A percentile compares a stretch with the other conserved stretches of the same genome.
These are phyloP conservation scores for Cicer arietinum DNA, from an alignment of 306 rosid genomes.

Conservation along the genomic window DNA sequence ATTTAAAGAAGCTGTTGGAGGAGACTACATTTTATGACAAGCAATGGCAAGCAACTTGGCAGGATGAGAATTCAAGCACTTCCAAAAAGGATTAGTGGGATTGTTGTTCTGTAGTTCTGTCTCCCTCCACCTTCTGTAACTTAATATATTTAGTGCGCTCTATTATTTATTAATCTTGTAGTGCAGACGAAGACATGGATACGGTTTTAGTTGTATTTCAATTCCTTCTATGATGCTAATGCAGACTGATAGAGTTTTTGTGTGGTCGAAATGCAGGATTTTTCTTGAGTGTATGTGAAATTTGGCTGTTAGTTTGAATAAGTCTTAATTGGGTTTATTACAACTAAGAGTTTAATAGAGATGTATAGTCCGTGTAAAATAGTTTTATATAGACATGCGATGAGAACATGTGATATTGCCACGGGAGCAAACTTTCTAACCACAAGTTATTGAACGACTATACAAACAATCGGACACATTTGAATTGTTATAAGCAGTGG, in stretches of 20 bases:
- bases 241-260: conserved; percentile 35
- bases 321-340: background rate
- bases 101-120: conserved; percentile 36
- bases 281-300: conserved; percentile 21
- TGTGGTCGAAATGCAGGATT: conserved; percentile 20
- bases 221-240: conserved; percentile 28
- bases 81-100: conserved; percentile 58
- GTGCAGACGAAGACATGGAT: conserved; percentile 39
- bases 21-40: conserved; percentile 96
- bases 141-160: conserved; percentile 23
- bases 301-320: conserved; percentile 2
- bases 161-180: conserved; percentile 35
- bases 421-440: no score
- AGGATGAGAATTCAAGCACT: conserved; percentile 69
- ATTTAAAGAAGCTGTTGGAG: conserved; percentile 75
- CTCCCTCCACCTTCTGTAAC: background rate
- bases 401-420: no score
- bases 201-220: conserved; percentile 42
- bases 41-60: conserved; percentile 99
- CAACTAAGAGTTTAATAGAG: background rate
- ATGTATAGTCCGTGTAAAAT: no score
- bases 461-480: background rate
- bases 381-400: no score
- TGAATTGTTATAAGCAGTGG: conserved; percentile 3
- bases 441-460: no score